Percentiles rank a stretch among this genome's conserved stretches.
These are phyloP conservation scores for Raphidocelis subcapitata DNA, from an alignment of 139 green algal species.

Conservation along the genomic window DNA sequence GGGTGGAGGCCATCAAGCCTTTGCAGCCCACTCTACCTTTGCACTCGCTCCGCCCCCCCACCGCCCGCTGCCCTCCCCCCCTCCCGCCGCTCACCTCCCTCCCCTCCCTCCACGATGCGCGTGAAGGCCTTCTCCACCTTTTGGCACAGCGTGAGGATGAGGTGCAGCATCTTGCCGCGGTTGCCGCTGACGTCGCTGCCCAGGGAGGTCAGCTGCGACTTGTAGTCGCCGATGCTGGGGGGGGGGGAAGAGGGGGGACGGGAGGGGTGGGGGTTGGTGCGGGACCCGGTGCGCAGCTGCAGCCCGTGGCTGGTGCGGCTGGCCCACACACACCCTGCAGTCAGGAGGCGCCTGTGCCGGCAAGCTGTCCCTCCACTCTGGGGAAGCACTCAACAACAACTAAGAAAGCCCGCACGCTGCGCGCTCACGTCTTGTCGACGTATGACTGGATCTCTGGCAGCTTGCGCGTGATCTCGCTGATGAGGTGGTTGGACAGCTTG, in stretches of 20 bases:
- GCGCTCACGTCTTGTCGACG: constrained; percentile 54
- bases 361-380: neutral
- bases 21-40: no score
- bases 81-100: constrained; percentile 55
- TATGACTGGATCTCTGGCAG: constrained; percentile 83
- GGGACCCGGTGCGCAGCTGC: neutral
- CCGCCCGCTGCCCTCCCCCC: no score
- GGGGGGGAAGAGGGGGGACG: neutral
- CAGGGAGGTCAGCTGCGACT: constrained; percentile 74
- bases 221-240: constrained; percentile 62
- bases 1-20: no score
- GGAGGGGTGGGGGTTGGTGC: no score
- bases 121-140: constrained; percentile 84
- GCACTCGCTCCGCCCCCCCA: no score
- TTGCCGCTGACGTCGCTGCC: constrained; percentile 61
- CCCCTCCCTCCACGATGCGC: constrained; percentile 80
- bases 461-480: constrained; percentile 79
- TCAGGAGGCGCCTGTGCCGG: no score
- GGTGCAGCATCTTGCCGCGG: constrained; percentile 88
- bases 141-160: constrained; percentile 81
- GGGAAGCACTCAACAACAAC: neutral
- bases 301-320: no score
- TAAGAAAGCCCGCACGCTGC: neutral
- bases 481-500: constrained; percentile 79
- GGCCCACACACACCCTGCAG: no score